phyloP scores from a whole-genome alignment of 2,329 filamentous ascomycete genomes.

The Emericellopsis atlantica region DNA sequence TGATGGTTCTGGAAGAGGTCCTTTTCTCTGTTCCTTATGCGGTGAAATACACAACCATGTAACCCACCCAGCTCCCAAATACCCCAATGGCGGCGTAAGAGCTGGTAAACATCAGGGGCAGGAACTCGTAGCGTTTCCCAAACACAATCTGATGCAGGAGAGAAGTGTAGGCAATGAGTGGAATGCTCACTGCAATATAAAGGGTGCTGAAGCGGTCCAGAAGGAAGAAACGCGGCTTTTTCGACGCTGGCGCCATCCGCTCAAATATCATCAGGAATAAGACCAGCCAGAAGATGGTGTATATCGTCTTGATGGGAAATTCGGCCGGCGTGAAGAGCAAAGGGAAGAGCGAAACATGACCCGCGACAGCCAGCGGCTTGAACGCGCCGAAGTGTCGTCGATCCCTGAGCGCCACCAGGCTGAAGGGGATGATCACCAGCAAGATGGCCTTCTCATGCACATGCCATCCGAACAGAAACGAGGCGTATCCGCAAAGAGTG shows the following conservation, averaged over 20 bases:
- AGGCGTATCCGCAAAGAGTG: conserved; percentile 88
- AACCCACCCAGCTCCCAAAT: conserved; percentile 88
- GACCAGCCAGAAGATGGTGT: conserved; percentile 86
- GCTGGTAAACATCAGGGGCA: conserved; percentile 95
- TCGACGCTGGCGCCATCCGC: conserved; percentile 71
- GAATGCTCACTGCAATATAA: conserved; percentile 83
- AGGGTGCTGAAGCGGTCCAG: conserved; percentile 82
- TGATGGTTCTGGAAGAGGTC: too few species aligned
- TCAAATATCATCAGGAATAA: conserved; percentile 81
- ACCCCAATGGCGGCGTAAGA: conserved; percentile 92
- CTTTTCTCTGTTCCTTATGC: conserved; percentile 12
- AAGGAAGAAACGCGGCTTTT: conserved; percentile 70
- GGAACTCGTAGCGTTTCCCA: conserved; percentile 71
- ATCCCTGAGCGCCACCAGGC: conserved; percentile 79
- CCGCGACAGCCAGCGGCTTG: conserved; percentile 79
- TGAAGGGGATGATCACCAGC: conserved; percentile 90
- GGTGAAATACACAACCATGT: conserved; percentile 81
- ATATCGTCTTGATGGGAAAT: conserved; percentile 86
- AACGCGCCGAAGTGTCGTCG: conserved; percentile 86
- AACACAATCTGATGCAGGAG: conserved; percentile 74
- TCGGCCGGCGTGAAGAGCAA: conserved; percentile 85
- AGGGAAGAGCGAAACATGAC: conserved; percentile 91
- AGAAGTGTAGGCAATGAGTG: conserved; percentile 80
- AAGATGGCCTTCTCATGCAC: conserved; percentile 97
- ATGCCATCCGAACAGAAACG: conserved; percentile 96